Percentiles rank a stretch among this genome's conserved stretches.
phyloP scores from a whole-genome alignment of 805 yeast genomes.

The Wickerhamomyces queroliae region DNA sequence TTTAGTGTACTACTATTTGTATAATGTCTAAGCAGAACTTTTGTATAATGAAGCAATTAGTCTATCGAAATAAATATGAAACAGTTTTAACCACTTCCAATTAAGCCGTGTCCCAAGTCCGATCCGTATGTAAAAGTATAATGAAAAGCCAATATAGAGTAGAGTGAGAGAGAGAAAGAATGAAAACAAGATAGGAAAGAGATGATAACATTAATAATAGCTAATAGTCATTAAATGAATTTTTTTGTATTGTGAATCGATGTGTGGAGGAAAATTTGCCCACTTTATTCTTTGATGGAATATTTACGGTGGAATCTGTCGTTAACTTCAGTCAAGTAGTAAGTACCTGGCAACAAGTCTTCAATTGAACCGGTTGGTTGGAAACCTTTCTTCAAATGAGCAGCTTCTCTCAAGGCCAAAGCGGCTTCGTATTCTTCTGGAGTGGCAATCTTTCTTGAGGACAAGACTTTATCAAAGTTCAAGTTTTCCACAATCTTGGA shows the following conservation, averaged over 20 bases:
- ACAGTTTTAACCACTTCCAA: too few relatives aligned
- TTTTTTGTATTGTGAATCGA: not conserved
- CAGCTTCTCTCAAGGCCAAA: slow-evolving; percentile 79
- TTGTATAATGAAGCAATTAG: too few relatives aligned
- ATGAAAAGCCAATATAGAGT: too few relatives aligned
- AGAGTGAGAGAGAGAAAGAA: too few relatives aligned
- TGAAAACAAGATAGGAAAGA: not conserved
- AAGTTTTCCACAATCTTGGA: slow-evolving; percentile 56
- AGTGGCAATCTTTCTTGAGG: slow-evolving; percentile 54
- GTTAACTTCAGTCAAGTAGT: slow-evolving; percentile 78
- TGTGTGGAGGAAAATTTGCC: slow-evolving; percentile 7
- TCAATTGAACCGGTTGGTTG: slow-evolving; percentile 79
- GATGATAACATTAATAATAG: not conserved
- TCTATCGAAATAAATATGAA: too few relatives aligned
- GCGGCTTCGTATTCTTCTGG: slow-evolving; percentile 83
- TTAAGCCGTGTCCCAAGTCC: too few relatives aligned
- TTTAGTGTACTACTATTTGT: too few relatives aligned
- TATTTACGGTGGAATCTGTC: slow-evolving; percentile 86
- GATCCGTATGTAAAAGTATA: too few relatives aligned
- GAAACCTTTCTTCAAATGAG: slow-evolving; percentile 76
- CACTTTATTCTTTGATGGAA: slow-evolving; percentile 51
- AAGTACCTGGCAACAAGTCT: slow-evolving; percentile 65
- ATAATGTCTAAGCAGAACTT: too few relatives aligned
- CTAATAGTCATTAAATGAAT: slow-evolving; percentile 1
- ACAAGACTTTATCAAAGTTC: slow-evolving; percentile 62